Evolutionary conservation across 352 stramenopile genomes (phyloP).

Genomic region (Pythium brachiatum): DNA sequence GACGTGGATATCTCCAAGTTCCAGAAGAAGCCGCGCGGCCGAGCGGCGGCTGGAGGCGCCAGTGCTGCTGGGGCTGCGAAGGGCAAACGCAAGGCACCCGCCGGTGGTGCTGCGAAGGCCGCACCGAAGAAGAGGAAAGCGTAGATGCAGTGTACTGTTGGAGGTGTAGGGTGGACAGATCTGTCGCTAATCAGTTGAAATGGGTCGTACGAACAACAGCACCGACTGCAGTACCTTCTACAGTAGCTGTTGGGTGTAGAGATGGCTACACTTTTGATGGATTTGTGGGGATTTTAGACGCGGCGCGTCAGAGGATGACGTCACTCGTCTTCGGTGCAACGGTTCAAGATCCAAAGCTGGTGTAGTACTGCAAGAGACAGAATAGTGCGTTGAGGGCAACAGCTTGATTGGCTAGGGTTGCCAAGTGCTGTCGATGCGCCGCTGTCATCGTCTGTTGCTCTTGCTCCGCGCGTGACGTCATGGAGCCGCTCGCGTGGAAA

Average conservation of each 20-base stretch:
- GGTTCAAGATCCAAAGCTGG: constrained; percentile 13
- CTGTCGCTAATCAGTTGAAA: constrained; percentile 1
- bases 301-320: constrained; percentile 6
- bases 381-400: background rate
- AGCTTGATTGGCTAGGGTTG: background rate
- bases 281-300: no score
- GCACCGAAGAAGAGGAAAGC: constrained; percentile 52
- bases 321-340: background rate
- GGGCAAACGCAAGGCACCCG: constrained; percentile 53
- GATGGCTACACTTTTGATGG: background rate
- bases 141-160: constrained; percentile 13
- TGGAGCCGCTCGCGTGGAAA: background rate
- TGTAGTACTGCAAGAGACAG: constrained; percentile 3
- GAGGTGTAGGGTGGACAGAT: background rate
- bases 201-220: no score
- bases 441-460: background rate
- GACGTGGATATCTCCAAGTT: constrained; percentile 74
- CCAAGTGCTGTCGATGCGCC: background rate
- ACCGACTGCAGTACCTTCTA: no score
- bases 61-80: constrained; percentile 9
- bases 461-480: constrained; percentile 1
- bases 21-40: constrained; percentile 66
- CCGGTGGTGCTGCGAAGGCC: constrained; percentile 29
- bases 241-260: background rate
- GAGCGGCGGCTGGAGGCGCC: constrained; percentile 15